Percentiles rank a stretch among this genome's conserved stretches.
These are phyloP conservation scores for Cyberlindnera galapagoensis DNA, from an alignment of 805 yeast species.

Conservation along the genomic window DNA sequence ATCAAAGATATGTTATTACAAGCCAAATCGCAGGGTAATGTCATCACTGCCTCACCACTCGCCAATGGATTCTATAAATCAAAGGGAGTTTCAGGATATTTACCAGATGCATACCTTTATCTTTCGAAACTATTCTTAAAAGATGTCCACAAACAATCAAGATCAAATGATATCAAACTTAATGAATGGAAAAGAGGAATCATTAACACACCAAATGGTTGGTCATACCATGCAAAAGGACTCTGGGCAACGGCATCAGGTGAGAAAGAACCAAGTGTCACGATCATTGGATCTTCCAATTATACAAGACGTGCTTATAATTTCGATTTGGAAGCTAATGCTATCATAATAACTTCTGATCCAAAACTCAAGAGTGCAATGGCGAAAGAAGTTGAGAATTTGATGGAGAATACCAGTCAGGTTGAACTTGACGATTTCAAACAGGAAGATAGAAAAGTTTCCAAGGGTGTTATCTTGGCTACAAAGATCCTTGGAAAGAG, in stretches of 20 bases:
- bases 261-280: slow-evolving; percentile 56
- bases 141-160: slow-evolving; percentile 37
- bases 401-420: slow-evolving; percentile 44
- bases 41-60: slow-evolving; percentile 87
- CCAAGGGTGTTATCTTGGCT: slow-evolving; percentile 59
- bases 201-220: slow-evolving; percentile 75
- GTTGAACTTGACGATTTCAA: slow-evolving; percentile 58
- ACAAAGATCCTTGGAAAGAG: slow-evolving; percentile 56
- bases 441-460: slow-evolving; percentile 53
- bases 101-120: slow-evolving; percentile 84
- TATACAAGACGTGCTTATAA: slow-evolving; percentile 87
- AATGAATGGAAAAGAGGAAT: slow-evolving; percentile 86
- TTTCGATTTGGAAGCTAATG: slow-evolving; percentile 84
- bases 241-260: slow-evolving; percentile 69
- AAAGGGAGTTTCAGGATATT: slow-evolving; percentile 67
- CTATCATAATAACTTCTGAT: slow-evolving; percentile 69
- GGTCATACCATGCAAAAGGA: slow-evolving; percentile 99
- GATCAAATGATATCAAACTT: slow-evolving; percentile 42
- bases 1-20: slow-evolving; percentile 52
- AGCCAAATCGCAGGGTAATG: slow-evolving; percentile 54
- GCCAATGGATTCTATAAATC: slow-evolving; percentile 93
- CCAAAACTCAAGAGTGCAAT: slow-evolving; percentile 47
- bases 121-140: slow-evolving; percentile 64
- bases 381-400: slow-evolving; percentile 56
- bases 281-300: slow-evolving; percentile 89